Evolutionary conservation across 202 grass and related monocot genomes (phyloP).

Genomic region (Eragrostis tef): DNA sequence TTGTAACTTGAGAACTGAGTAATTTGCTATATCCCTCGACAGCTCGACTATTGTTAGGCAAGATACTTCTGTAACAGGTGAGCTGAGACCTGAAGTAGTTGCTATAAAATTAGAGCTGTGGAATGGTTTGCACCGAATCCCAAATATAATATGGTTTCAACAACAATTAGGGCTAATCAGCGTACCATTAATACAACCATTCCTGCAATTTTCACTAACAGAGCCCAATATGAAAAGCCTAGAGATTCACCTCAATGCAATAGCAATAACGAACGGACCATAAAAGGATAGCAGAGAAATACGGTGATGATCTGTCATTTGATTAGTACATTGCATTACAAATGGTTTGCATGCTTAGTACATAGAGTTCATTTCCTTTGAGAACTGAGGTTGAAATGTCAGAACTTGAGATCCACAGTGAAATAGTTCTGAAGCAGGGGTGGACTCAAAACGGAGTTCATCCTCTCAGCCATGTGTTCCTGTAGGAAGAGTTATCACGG

Average conservation of each 20-base stretch:
- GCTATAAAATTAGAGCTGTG: neutral
- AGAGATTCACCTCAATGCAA: neutral
- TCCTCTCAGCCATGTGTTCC: constrained; percentile 95
- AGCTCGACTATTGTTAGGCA: neutral
- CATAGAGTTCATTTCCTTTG: constrained; percentile 14
- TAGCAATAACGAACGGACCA: constrained; percentile 1
- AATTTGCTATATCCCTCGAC: too few relatives aligned
- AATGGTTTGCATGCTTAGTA: constrained; percentile 6
- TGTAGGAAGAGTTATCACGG: constrained; percentile 92
- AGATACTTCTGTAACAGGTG: neutral
- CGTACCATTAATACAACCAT: neutral
- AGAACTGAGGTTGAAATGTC: constrained; percentile 9
- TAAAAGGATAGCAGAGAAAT: neutral
- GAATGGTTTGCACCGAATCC: neutral
- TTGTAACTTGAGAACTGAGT: neutral
- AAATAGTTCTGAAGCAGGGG: constrained; percentile 17
- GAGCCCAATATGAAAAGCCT: neutral
- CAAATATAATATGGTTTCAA: too few relatives aligned
- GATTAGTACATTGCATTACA: constrained; percentile 33
- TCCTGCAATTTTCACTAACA: too few relatives aligned
- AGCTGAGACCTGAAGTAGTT: neutral
- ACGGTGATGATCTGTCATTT: neutral
- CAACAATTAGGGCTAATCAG: neutral
- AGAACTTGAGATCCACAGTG: neutral
- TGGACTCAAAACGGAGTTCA: constrained; percentile 28